These are phyloP conservation scores for Puya raimondii DNA, from an alignment of 176 grass and related monocot species.

Conservation along the genomic window DNA sequence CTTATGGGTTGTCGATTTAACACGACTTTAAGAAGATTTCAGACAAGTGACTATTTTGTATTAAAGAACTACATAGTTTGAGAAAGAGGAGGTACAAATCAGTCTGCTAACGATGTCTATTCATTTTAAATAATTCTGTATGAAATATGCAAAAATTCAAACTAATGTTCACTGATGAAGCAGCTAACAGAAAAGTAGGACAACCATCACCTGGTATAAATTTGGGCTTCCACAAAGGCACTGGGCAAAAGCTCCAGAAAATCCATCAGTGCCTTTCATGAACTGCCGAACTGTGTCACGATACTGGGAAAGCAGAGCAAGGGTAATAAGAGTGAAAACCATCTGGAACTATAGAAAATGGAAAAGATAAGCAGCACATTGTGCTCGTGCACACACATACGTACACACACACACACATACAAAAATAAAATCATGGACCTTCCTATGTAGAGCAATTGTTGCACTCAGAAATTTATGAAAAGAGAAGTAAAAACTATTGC, in stretches of 20 bases:
- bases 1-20: too few relatives aligned
- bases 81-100: too few relatives aligned
- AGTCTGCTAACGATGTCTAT: too few relatives aligned
- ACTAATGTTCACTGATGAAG: neutral
- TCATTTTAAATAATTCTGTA: neutral
- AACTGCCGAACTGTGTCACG: constrained; percentile 87
- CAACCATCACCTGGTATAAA: constrained; percentile 65
- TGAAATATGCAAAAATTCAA: neutral
- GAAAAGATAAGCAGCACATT: neutral
- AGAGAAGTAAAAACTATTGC: too few relatives aligned
- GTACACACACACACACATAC: too few relatives aligned
- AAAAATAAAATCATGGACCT: too few relatives aligned
- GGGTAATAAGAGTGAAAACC: neutral
- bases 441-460: too few relatives aligned
- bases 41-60: too few relatives aligned
- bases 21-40: too few relatives aligned
- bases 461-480: too few relatives aligned
- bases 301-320: constrained; percentile 43
- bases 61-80: too few relatives aligned
- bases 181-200: neutral
- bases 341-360: neutral
- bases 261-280: constrained; percentile 94
- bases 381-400: neutral
- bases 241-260: constrained; percentile 88
- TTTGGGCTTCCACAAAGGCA: constrained; percentile 94